Evolutionary conservation across 2,329 filamentous ascomycete species (phyloP), one percentile per base, ranked within the genome.

Genomic region (Alternaria ventricosa): DNA sequence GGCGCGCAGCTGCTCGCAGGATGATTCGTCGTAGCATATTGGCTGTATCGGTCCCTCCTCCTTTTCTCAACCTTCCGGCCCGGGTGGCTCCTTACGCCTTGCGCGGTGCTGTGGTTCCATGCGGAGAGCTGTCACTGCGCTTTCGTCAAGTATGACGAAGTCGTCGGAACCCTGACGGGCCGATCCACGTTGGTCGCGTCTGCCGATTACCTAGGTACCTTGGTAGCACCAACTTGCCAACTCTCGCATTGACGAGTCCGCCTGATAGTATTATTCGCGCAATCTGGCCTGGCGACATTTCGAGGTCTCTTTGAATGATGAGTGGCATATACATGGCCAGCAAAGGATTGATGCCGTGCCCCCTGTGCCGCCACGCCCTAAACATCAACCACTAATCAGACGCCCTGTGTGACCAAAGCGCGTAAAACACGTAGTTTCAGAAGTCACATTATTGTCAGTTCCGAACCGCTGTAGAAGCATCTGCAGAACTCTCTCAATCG

Each of bases 1-100:
- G 56, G 36, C 49, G 62, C 27, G 18, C 33, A 13, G 15, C 45
- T 30, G 60, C 43, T 15, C 57, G 61, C 2, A 63, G 25, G 7
- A 70, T n/a, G 7, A 30, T 30, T 18, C 63, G 49, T 57, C 61
- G 62, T 7, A 71, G 25, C 71, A 73, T 73, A 15, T 18, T 64
- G 43, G 8, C 12, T 5, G 10, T n/a, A 13, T 0, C 10, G 13
- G 12, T 53, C 27, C 55, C 60, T 33, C 44, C 60, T 67, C 50
- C 65, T 56, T 15, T 18, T 30, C 27, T 63, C 59, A 61, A 28
- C 55, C 64, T 55, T 45, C 41, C 11, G 43, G 20, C 47, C 18
- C 30, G 20, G 9, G n/a, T 51, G 28, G n/a, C 22, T 60, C 22
- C 36, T 28, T 55, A 25, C 6, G 49, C 28, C 2, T 36, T 49